Evolutionary conservation across 805 yeast species (phyloP), one percentile per base, ranked within the genome.

Genomic region (Alloascoidea hylecoeti): DNA sequence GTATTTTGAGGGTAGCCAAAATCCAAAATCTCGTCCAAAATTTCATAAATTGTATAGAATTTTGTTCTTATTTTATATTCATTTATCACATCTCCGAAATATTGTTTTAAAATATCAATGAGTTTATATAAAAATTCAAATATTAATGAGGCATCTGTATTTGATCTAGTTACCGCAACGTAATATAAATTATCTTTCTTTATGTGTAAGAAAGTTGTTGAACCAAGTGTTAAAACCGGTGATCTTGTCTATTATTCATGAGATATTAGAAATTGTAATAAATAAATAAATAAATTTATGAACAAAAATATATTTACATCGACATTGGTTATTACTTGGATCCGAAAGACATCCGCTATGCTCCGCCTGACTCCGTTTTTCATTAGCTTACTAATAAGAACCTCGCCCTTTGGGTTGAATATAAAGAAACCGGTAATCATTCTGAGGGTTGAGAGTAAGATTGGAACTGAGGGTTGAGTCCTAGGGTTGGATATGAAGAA

Each of bases 351-450:
- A 47, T 88, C 96, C 14, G 92, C 65, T 15, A 88, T 75, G 39
- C 80, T 80, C 38, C 89, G 60, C 46, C 83, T 74, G 39, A 85
- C 72, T 2, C 88, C 84, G 39, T 80, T 85, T 40, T 78, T 68
- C 55, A 77, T 78, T 28, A 82, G 52, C 39, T 81, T 72, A 16
- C 92, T 77, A 38, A 88, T 72, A 33, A 89, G 61, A 15, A 85
- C 75, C 52, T 88, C 96, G 3, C 96, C 97, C 42, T 79, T 74
- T 39, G 67, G 66, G 49, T 80, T 83, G 61, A 71, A 82, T 13
- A 89, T 63, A 47, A 88, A 73, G n/a, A 89, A 53, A 0, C 85
- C 96, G 36, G 84, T 71, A 40, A 89, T 78, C 96, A 88, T 86
- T 18, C 15, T 42, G 18, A 17, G 38, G 30, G n/a, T 23, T 9